A percentile compares a stretch with the other conserved stretches of the same genome.
Evolutionary conservation across 306 rosid genomes (phyloP).

Genomic region (Coriaria nepalensis): DNA sequence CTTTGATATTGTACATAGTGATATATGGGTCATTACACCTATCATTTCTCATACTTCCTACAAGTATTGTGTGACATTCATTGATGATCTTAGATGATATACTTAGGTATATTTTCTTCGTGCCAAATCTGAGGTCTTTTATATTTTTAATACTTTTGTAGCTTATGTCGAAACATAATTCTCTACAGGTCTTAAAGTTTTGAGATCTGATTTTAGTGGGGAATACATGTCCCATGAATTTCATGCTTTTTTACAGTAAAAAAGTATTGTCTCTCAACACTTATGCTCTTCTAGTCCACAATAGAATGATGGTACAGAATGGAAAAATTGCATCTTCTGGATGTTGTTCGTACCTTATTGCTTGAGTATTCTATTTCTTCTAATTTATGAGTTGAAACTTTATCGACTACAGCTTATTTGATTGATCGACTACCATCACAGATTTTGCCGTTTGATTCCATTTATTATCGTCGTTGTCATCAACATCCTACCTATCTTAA

Average conservation of each 20-base stretch:
- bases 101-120: slow-evolving; percentile 3
- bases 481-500: background rate
- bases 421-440: background rate
- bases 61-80: background rate
- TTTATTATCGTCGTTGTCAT: too few species aligned
- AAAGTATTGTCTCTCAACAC: background rate
- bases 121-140: background rate
- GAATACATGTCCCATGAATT: slow-evolving; percentile 1
- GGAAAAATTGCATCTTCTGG: background rate
- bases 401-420: background rate
- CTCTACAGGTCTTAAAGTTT: background rate
- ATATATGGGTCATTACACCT: slow-evolving; percentile 1
- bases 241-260: background rate
- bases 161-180: slow-evolving; percentile 6
- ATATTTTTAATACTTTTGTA: background rate
- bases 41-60: background rate
- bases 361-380: background rate
- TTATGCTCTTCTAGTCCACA: slow-evolving; percentile 3
- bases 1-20: slow-evolving; percentile 9
- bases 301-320: background rate
- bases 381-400: background rate
- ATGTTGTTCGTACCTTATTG: background rate
- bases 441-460: background rate
- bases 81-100: background rate
- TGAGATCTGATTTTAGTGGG: background rate